phyloP scores from a whole-genome alignment of 2,329 filamentous ascomycete genomes.

The Botryotinia convoluta region DNA sequence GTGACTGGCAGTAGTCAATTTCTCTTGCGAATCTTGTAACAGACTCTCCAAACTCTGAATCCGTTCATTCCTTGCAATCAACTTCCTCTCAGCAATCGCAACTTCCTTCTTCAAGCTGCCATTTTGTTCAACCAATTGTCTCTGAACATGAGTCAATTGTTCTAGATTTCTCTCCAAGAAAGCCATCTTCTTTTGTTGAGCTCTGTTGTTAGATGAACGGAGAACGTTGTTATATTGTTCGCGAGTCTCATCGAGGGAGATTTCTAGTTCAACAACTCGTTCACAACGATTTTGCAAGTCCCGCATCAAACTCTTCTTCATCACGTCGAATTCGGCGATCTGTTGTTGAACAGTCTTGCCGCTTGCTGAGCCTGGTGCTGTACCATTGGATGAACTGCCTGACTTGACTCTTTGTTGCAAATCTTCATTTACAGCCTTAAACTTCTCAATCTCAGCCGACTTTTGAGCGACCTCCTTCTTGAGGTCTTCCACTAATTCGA shows the following conservation, averaged over 20 bases:
- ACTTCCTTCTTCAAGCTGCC: slow-evolving; percentile 98
- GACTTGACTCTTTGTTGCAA: slow-evolving; percentile 72
- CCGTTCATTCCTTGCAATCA: slow-evolving; percentile 93
- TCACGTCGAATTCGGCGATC: slow-evolving; percentile 96
- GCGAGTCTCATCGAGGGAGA: slow-evolving; percentile 92
- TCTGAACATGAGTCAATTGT: slow-evolving; percentile 94
- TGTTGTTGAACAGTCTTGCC: slow-evolving; percentile 96
- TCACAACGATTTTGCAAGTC: slow-evolving; percentile 98
- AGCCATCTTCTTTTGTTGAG: slow-evolving; percentile 99
- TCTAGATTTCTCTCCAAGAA: slow-evolving; percentile 98
- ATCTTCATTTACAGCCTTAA: slow-evolving; percentile 78
- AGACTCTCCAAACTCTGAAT: slow-evolving; percentile 91
- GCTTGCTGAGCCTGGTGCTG: slow-evolving; percentile 57
- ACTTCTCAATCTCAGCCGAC: slow-evolving; percentile 75
- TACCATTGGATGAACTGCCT: slow-evolving; percentile 58
- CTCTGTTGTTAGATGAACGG: slow-evolving; percentile 93
- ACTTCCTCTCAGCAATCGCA: slow-evolving; percentile 94
- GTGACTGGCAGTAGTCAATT: slow-evolving; percentile 94
- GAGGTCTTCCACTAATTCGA: slow-evolving; percentile 72
- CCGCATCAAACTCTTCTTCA: slow-evolving; percentile 99
- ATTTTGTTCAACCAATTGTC: slow-evolving; percentile 97
- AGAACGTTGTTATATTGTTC: slow-evolving; percentile 99
- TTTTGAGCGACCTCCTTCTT: slow-evolving; percentile 74
- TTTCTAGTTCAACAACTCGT: slow-evolving; percentile 95
- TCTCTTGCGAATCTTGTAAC: slow-evolving; percentile 96